These are phyloP conservation scores for Fistulinella prunicolor DNA, from an alignment of 768 basidiomycete genomes.

Conservation along the genomic window DNA sequence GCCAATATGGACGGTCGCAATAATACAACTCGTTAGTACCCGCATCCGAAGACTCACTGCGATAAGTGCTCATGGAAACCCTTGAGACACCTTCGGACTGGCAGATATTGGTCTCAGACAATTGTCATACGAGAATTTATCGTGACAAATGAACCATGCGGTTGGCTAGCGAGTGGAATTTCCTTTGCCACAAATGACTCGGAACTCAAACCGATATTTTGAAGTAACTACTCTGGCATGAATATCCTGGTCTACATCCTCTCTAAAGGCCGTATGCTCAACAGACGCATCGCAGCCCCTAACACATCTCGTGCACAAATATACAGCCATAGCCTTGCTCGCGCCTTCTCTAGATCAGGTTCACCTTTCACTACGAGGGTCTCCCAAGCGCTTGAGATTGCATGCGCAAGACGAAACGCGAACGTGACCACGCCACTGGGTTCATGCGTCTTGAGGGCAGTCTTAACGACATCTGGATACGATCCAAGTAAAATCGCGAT, in stretches of 20 bases:
- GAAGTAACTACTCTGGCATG: too few species aligned
- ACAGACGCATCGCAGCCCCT: conserved; percentile 76
- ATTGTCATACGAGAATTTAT: too few species aligned
- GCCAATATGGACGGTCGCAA: too few species aligned
- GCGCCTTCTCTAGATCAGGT: conserved; percentile 68
- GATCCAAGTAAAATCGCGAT: conserved; percentile 83
- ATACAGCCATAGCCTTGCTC: conserved; percentile 87
- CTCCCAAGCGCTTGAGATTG: conserved; percentile 93
- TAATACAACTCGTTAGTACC: too few species aligned
- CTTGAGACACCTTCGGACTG: too few species aligned
- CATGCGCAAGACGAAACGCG: conserved; percentile 81
- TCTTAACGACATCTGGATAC: conserved; percentile 90
- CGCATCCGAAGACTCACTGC: too few species aligned
- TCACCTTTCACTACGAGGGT: conserved; percentile 83
- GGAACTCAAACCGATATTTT: too few species aligned
- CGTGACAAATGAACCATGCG: too few species aligned
- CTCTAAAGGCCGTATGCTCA: conserved; percentile 88
- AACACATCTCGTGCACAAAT: conserved; percentile 89
- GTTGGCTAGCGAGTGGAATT: too few species aligned
- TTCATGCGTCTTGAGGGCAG: conserved; percentile 81
- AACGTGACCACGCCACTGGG: conserved; percentile 91
- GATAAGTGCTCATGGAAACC: too few species aligned
- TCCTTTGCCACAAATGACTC: too few species aligned
- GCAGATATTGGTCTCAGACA: too few species aligned
- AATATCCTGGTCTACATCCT: conserved; percentile 67